These are phyloP conservation scores for Linnemannia exigua DNA, from an alignment of 192 early-diverging fungal species.

Conservation along the genomic window DNA sequence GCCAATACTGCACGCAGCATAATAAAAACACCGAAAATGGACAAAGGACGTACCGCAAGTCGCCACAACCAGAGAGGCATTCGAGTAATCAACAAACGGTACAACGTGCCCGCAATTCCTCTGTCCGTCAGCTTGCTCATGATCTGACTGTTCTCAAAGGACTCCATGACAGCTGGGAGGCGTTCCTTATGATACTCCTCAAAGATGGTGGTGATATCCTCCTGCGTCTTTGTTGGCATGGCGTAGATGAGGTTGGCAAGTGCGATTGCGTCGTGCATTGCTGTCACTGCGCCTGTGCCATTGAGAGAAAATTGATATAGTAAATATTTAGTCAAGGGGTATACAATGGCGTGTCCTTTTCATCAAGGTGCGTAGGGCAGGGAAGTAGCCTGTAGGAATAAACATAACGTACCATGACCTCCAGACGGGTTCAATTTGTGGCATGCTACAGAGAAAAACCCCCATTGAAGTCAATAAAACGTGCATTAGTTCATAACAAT, in stretches of 20 bases:
- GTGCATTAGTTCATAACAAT: too few relatives aligned
- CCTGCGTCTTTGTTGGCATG: background rate
- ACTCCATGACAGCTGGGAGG: slow-evolving; percentile 10
- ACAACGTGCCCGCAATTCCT: background rate
- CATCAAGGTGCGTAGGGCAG: too few relatives aligned
- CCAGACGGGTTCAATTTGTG: slow-evolving; percentile 11
- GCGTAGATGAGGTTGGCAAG: slow-evolving; percentile 17
- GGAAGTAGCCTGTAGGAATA: too few relatives aligned
- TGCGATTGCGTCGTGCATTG: slow-evolving; percentile 18
- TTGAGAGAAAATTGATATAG: background rate
- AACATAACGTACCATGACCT: background rate
- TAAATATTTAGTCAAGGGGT: too few relatives aligned
- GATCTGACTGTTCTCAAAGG: slow-evolving; percentile 6
- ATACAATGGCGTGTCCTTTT: too few relatives aligned
- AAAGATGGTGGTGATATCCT: slow-evolving; percentile 13
- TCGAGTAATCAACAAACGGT: background rate
- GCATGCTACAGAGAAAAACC: slow-evolving; percentile 8
- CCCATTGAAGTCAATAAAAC: too few relatives aligned
- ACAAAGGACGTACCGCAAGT: background rate
- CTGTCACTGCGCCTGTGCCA: slow-evolving; percentile 6
- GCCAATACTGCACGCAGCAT: too few relatives aligned
- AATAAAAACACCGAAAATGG: too few relatives aligned
- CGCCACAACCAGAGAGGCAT: background rate
- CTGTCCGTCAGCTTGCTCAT: background rate
- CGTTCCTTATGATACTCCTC: slow-evolving; percentile 11